These are phyloP conservation scores for Dictyostelium intermedium DNA, from an alignment of 78 protist species.

Conservation along the genomic window DNA sequence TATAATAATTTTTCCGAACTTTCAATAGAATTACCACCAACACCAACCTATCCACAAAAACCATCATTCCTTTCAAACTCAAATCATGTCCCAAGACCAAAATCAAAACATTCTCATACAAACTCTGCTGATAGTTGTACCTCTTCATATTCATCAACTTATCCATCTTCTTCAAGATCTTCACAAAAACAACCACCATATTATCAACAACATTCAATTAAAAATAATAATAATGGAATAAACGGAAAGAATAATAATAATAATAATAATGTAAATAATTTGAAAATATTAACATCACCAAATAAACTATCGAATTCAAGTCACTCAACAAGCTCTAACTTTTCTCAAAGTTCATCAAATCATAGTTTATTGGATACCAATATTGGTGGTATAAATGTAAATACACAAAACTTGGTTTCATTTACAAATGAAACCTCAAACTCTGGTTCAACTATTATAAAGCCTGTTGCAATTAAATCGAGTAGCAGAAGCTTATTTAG, in stretches of 20 bases:
- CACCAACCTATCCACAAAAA: conserved; percentile 20
- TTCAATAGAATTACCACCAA: conserved; percentile 30
- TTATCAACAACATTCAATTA: not conserved
- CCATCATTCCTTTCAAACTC: not conserved
- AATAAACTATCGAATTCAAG: not conserved
- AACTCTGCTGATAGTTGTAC: not conserved
- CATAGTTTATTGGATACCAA: not conserved
- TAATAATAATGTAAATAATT: not conserved
- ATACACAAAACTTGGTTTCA: not conserved
- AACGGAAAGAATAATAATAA: not conserved
- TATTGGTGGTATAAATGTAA: not conserved
- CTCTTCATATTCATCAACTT: not conserved
- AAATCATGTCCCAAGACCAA: not conserved
- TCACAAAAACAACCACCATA: not conserved
- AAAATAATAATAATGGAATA: not conserved
- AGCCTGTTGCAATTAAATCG: not conserved
- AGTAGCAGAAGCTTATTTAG: not conserved
- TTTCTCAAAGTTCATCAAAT: not conserved
- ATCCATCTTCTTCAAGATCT: not conserved
- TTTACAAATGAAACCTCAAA: not conserved
- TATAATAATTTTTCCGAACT: not conserved
- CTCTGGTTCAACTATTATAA: not conserved
- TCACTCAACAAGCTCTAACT: not conserved
- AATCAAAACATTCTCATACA: not conserved
- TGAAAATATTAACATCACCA: not conserved